These are phyloP conservation scores for Medicago truncatula DNA, from an alignment of 306 rosid species.

Conservation along the genomic window MtrunA17r5.0-ANR NC_053049.1:8783001-8783500, in stretches of 20 bases:
- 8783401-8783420: background rate
- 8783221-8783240: too few species aligned
- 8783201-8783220: too few species aligned
- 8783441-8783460: too few species aligned
- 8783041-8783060: slow-evolving; percentile 42
- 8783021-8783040: slow-evolving; percentile 52
- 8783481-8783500: too few species aligned
- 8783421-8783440: too few species aligned
- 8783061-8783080: slow-evolving; percentile 35
- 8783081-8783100: background rate
- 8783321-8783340: background rate
- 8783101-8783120: background rate
- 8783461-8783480: too few species aligned
- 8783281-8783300: background rate
- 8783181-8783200: too few species aligned
- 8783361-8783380: background rate
- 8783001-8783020: slow-evolving; percentile 12
- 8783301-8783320: background rate
- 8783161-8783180: too few species aligned
- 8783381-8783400: too few species aligned
- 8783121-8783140: background rate
- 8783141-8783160: background rate
- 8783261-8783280: background rate
- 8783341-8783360: background rate
- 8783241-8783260: background rate